phyloP scores from a whole-genome alignment of 768 basidiomycete genomes.

The Calocybe indica region DNA sequence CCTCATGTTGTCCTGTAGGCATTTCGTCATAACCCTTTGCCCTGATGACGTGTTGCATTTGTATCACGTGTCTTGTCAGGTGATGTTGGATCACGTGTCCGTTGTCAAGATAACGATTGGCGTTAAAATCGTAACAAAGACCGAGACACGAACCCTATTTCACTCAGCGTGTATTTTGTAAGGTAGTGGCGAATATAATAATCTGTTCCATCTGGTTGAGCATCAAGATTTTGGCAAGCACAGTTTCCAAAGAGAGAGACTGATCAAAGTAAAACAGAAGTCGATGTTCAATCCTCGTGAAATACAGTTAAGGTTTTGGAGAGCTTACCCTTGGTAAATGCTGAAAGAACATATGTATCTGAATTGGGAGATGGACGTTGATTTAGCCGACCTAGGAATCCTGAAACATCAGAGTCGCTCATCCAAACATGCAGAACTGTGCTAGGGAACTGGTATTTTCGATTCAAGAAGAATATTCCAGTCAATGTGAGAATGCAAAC shows the following conservation, averaged over 20 bases:
- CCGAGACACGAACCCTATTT: conserved; percentile 11
- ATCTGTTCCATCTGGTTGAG: background rate
- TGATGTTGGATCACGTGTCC: too few relatives aligned
- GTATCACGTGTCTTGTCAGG: too few relatives aligned
- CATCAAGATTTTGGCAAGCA: too few relatives aligned
- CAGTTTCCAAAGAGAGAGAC: background rate
- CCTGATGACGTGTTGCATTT: too few relatives aligned
- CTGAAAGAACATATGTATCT: conserved; percentile 14
- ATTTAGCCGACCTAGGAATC: background rate
- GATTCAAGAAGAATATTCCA: background rate
- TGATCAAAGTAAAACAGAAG: background rate
- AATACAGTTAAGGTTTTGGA: background rate
- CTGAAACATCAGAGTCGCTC: background rate
- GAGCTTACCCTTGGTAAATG: conserved; percentile 14
- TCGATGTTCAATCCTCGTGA: background rate
- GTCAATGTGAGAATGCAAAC: background rate
- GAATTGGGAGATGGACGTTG: background rate
- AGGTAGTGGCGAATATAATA: conserved; percentile 18
- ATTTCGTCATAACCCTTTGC: too few relatives aligned
- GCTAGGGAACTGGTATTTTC: conserved; percentile 6
- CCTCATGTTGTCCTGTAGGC: too few relatives aligned
- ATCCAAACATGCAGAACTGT: conserved; percentile 15
- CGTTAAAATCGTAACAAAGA: background rate
- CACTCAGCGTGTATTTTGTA: conserved; percentile 11
- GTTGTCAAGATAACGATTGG: too few relatives aligned